Evolutionary conservation across 1,284 basidiomycete genomes (phyloP).

Genomic region (Cryptococcus jaspeensis): DNA sequence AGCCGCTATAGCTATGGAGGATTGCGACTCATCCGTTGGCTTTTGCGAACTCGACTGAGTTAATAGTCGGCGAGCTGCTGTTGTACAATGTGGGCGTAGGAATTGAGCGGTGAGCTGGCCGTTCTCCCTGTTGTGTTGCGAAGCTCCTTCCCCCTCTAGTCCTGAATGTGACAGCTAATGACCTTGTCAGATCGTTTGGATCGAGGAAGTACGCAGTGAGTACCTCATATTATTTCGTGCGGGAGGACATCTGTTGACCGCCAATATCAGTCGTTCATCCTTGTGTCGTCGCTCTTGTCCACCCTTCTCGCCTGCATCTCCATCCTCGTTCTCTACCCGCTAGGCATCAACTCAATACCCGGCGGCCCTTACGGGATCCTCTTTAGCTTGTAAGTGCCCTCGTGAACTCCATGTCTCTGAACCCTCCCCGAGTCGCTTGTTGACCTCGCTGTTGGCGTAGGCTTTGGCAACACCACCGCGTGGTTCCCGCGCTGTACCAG

Average conservation of each 20-base stretch:
- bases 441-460: conserved; percentile 56
- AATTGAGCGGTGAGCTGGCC: conserved; percentile 69
- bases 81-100: conserved; percentile 70
- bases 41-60: conserved; percentile 79
- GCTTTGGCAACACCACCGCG: conserved; percentile 73
- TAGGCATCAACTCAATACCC: conserved; percentile 70
- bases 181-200: conserved; percentile 63
- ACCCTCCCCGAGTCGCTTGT: no score
- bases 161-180: conserved; percentile 4
- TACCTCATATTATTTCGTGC: conserved; percentile 10
- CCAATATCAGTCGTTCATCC: conserved; percentile 66
- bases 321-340: conserved; percentile 62
- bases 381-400: conserved; percentile 41
- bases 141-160: not conserved
- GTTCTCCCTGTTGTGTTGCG: no score
- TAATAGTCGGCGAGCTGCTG: conserved; percentile 72
- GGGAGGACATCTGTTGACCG: not conserved
- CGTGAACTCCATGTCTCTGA: no score
- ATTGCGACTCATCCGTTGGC: conserved; percentile 71
- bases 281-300: conserved; percentile 64
- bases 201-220: conserved; percentile 83
- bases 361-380: conserved; percentile 70
- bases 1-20: conserved; percentile 73
- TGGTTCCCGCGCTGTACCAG: conserved; percentile 71
- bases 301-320: conserved; percentile 66